phyloP scores from a whole-genome alignment of 208 protist genomes.

The Entamoeba histolytica region DNA sequence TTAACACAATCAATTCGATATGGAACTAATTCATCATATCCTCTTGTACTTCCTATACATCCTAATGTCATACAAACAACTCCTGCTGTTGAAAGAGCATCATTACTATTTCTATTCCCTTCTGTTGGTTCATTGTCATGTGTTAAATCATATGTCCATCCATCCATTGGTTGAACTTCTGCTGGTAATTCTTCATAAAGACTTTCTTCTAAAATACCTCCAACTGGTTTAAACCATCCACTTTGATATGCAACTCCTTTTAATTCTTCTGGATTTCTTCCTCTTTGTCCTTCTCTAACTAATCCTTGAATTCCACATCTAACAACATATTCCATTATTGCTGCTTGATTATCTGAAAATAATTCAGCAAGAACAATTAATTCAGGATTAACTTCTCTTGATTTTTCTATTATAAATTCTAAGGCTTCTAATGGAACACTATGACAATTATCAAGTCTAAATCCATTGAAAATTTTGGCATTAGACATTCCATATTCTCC shows the following conservation, averaged over 20 bases:
- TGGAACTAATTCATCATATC: constrained; percentile 38
- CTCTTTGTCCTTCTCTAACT: constrained; percentile 24
- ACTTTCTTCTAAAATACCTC: constrained; percentile 5
- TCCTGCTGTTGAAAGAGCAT: constrained; percentile 26
- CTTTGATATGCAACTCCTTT: constrained; percentile 25
- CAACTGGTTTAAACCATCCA: constrained; percentile 14
- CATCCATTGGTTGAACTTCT: constrained; percentile 1
- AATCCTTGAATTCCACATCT: constrained; percentile 32
- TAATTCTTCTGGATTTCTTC: constrained; percentile 7
- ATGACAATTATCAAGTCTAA: constrained; percentile 52
- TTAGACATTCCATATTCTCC: background rate
- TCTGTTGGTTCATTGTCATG: constrained; percentile 40
- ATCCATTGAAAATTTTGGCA: constrained; percentile 32
- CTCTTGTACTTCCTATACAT: constrained; percentile 29
- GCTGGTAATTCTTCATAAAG: background rate
- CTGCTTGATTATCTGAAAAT: constrained; percentile 30
- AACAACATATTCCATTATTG: constrained; percentile 21
- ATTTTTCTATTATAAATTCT: constrained; percentile 37
- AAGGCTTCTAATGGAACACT: constrained; percentile 39
- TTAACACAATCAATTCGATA: constrained; percentile 32
- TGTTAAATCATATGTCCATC: constrained; percentile 33
- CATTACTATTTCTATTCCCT: background rate
- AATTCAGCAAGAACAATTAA: constrained; percentile 45
- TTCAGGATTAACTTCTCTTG: constrained; percentile 29
- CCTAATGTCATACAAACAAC: constrained; percentile 20